Evolutionary conservation across 352 stramenopile genomes (phyloP).

Genomic region (Pythium aquatile): DNA sequence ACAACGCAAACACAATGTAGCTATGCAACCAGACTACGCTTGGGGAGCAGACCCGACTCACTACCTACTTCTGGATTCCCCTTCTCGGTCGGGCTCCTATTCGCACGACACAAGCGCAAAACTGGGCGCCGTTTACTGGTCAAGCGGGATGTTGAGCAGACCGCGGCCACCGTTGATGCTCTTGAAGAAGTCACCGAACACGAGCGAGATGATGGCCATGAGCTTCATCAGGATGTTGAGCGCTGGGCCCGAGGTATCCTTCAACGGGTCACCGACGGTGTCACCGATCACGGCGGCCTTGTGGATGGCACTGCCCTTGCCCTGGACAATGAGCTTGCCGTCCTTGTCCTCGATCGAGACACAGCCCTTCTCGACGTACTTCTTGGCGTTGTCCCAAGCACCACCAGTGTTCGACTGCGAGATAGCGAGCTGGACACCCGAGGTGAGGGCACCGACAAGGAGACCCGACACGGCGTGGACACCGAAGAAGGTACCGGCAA

Average conservation of each 20-base stretch:
- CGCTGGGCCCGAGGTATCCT: slow-evolving; percentile 99
- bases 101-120: slow-evolving; percentile 15
- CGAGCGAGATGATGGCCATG: slow-evolving; percentile 99
- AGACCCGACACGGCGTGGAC: slow-evolving; percentile 97
- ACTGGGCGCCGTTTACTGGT: slow-evolving; percentile 28
- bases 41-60: neutral
- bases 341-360: slow-evolving; percentile 90
- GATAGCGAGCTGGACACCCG: slow-evolving; percentile 97
- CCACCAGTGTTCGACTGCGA: slow-evolving; percentile 99
- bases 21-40: slow-evolving; percentile 4
- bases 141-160: slow-evolving; percentile 86
- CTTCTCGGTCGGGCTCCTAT: slow-evolving; percentile 2
- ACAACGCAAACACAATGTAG: slow-evolving; percentile 4
- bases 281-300: slow-evolving; percentile 98
- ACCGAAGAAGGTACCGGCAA: slow-evolving; percentile 98
- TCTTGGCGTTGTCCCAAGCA: slow-evolving; percentile 99
- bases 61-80: slow-evolving; percentile 9
- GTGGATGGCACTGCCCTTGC: slow-evolving; percentile 97
- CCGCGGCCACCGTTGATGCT: slow-evolving; percentile 95
- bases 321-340: slow-evolving; percentile 88
- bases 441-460: slow-evolving; percentile 95
- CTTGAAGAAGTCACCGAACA: slow-evolving; percentile 99
- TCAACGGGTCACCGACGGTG: slow-evolving; percentile 99
- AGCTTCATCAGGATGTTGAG: slow-evolving; percentile 99
- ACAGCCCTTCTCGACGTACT: slow-evolving; percentile 98